phyloP scores from a whole-genome alignment of 768 basidiomycete genomes.

The Pisolithus orientalis region DNA sequence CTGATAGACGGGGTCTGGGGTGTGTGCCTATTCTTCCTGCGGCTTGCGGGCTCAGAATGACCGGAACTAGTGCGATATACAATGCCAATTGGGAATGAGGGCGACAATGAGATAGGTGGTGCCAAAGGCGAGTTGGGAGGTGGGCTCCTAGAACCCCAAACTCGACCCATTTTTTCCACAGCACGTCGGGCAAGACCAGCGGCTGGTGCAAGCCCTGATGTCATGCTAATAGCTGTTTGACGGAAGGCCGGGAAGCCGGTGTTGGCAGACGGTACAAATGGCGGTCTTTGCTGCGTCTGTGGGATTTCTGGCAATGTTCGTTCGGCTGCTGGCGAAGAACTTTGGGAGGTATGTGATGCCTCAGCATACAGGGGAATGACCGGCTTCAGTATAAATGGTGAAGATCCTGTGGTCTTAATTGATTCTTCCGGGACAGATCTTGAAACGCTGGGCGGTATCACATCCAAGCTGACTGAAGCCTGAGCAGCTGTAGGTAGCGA shows the following conservation, averaged over 20 bases:
- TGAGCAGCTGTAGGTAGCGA: slow-evolving; percentile 19
- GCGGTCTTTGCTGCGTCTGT: slow-evolving; percentile 10
- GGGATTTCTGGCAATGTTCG: slow-evolving; percentile 27
- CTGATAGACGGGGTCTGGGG: slow-evolving; percentile 56
- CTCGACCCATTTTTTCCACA: slow-evolving; percentile 70
- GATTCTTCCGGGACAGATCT: slow-evolving; percentile 21
- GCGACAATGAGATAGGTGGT: slow-evolving; percentile 37
- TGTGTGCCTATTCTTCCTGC: slow-evolving; percentile 41
- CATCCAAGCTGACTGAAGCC: slow-evolving; percentile 26
- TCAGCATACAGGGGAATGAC: neutral
- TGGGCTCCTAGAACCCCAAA: slow-evolving; percentile 42
- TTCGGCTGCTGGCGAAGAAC: slow-evolving; percentile 26
- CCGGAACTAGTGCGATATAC: slow-evolving; percentile 37
- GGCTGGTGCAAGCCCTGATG: slow-evolving; percentile 59
- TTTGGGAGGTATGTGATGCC: slow-evolving; percentile 18
- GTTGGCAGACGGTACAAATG: slow-evolving; percentile 3
- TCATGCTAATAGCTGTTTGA: slow-evolving; percentile 71
- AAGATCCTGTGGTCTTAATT: slow-evolving; percentile 36
- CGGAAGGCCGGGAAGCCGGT: slow-evolving; percentile 34
- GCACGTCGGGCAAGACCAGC: slow-evolving; percentile 73
- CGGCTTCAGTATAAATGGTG: slow-evolving; percentile 1
- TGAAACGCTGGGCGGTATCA: slow-evolving; percentile 22
- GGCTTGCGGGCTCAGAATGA: slow-evolving; percentile 24
- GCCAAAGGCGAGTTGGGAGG: slow-evolving; percentile 39
- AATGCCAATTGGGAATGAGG: slow-evolving; percentile 28